These are phyloP conservation scores for Pseudocercospora fuligena DNA, from an alignment of 2,329 filamentous ascomycete species.

Conservation along the genomic window DNA sequence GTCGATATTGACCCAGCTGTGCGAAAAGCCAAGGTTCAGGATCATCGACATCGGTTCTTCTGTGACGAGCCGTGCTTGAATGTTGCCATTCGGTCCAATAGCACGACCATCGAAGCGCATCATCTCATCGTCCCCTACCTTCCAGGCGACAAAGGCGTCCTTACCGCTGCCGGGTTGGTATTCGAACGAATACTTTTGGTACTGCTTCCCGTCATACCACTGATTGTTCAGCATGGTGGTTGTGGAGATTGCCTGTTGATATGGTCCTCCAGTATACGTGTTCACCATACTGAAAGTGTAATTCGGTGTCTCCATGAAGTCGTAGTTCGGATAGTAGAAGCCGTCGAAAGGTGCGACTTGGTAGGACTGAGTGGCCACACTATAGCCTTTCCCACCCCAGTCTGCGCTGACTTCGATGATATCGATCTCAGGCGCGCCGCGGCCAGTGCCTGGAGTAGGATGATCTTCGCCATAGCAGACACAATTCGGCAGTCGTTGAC, in stretches of 20 bases:
- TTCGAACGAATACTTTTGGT: conserved; percentile 62
- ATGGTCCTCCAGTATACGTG: conserved; percentile 59
- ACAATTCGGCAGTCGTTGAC: conserved; percentile 52
- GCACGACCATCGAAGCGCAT: conserved; percentile 59
- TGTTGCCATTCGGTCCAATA: conserved; percentile 60
- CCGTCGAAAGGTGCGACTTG: conserved; percentile 57
- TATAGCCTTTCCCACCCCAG: conserved; percentile 45
- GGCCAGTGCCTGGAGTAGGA: conserved; percentile 52
- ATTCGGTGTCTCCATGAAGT: conserved; percentile 58
- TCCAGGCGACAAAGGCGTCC: conserved; percentile 57
- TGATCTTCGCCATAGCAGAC: conserved; percentile 53
- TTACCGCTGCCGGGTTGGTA: conserved; percentile 56
- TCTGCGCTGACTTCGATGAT: conserved; percentile 55
- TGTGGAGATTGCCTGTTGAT: conserved; percentile 61
- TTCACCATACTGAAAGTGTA: conserved; percentile 56
- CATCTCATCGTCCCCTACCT: conserved; percentile 56
- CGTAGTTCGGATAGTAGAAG: conserved; percentile 58
- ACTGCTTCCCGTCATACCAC: conserved; percentile 60
- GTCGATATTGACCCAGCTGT: conserved; percentile 56
- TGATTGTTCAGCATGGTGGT: conserved; percentile 59
- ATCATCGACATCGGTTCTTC: conserved; percentile 61
- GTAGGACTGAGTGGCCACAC: conserved; percentile 54
- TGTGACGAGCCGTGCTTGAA: conserved; percentile 53
- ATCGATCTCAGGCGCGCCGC: conserved; percentile 56
- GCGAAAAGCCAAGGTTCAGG: conserved; percentile 59